Evolutionary conservation across 441 rosid genomes (phyloP).

Genomic region (Capsella rubella): DNA sequence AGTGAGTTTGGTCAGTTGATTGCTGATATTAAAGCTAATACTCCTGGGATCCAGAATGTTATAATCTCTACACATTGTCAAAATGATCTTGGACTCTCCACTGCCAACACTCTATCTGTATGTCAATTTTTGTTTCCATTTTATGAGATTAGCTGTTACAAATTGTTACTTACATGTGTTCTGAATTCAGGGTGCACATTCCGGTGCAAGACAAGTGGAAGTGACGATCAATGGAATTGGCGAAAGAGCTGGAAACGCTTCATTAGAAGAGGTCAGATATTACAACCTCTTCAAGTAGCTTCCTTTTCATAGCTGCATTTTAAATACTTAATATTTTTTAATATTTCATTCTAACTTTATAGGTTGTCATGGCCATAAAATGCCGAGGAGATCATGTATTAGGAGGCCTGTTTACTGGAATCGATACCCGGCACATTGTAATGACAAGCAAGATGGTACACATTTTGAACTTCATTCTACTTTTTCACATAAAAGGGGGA

Average conservation of each 20-base stretch:
- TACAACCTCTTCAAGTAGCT: not conserved
- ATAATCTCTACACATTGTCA: conserved; percentile 90
- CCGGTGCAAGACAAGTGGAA: conserved; percentile 94
- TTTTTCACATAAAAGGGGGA: not conserved
- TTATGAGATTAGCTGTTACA: conserved; percentile 7
- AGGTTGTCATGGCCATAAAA: conserved; percentile 84
- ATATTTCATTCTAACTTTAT: not conserved
- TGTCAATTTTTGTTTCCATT: conserved; percentile 26
- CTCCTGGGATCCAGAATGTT: conserved; percentile 85
- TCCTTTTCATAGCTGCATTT: not conserved
- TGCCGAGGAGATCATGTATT: conserved; percentile 77
- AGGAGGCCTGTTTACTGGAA: conserved; percentile 86
- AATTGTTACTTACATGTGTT: conserved; percentile 33
- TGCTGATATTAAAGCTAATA: conserved; percentile 86
- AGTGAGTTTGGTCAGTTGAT: conserved; percentile 82
- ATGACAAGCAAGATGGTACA: conserved; percentile 97
- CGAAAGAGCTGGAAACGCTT: conserved; percentile 98
- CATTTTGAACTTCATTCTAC: conserved; percentile 9
- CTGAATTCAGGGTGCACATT: conserved; percentile 73
- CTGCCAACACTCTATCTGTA: conserved; percentile 92
- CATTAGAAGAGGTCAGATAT: conserved; percentile 82
- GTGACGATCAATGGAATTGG: conserved; percentile 97
- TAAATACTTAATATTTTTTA: not conserved
- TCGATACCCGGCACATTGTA: conserved; percentile 76
- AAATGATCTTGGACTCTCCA: conserved; percentile 98